Evolutionary conservation across 768 basidiomycete genomes (phyloP), one percentile per base, ranked within the genome.

Genomic region (Auricularia sp.): DNA sequence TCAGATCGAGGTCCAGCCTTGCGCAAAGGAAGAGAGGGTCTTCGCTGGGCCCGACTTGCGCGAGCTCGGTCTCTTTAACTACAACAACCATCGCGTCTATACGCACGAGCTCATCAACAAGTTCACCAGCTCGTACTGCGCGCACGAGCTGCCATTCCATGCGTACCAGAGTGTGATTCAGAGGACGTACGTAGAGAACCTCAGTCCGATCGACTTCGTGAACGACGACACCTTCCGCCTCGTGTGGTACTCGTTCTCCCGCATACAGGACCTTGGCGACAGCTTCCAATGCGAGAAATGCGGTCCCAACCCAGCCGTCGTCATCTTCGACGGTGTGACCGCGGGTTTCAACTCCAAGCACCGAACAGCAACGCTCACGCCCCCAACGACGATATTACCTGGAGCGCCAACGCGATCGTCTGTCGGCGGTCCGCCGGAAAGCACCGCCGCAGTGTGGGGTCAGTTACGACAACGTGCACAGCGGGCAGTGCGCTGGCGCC

Each of bases 21-120:
- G 51, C 51, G n/a, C 51, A 6, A 54, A n/a, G 51, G 51, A 54
- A 18, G n/a, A 54, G 7, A 7, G 24, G 10, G 6, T 10, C 10
- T 29, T 33, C 13, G 36, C 59, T n/a, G 69, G 69, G n/a, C n/a
- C 10, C 67, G 68, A 70, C 54, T 61, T 64, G 3, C 54, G 64
- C 2, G 18, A 37, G 6, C 6, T 62, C 37, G 68, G 65, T 4
- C 29, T 70, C 24, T 66, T 70, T 61, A 70, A 69, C 42, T 65
- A 62, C 65, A 70, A 69, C 62, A 70, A 70, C 42, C 3, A 18
- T 1, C 42, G 58, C 21, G 47, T 67, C 11, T 70, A 69, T 65
- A 63, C 69, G 1, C 69, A 70, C 33, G 68, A 70, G 45, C 64
- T 70, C 10, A 64, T 70, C 21, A 66, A 70, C 54, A 47, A 64